Percentiles rank a stretch among this genome's conserved stretches.
These are phyloP conservation scores for Knoxia roxburghii DNA, from an alignment of 257 asterid genomes.

Conservation along the genomic window DNA sequence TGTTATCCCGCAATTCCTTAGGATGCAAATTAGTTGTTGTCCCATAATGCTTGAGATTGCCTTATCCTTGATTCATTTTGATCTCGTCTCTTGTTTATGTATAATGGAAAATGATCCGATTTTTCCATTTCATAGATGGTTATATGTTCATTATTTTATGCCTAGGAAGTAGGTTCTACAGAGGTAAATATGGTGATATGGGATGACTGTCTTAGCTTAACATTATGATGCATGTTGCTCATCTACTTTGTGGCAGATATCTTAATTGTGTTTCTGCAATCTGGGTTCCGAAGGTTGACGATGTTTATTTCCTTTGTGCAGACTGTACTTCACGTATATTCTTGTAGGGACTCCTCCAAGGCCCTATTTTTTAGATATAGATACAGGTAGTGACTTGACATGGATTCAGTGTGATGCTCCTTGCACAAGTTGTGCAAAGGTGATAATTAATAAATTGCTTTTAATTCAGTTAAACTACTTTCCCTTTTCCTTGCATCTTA, in stretches of 20 bases:
- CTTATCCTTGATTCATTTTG: background rate
- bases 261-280: background rate
- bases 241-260: background rate
- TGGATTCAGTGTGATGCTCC: conserved; percentile 96
- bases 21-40: background rate
- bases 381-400: conserved; percentile 78
- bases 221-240: background rate
- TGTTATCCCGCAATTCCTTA: background rate
- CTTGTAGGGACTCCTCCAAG: conserved; percentile 69
- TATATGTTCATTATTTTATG: background rate
- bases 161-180: background rate
- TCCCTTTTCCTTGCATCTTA: background rate
- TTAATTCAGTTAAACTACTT: background rate
- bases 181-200: background rate
- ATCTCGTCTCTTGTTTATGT: background rate
- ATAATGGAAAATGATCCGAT: background rate
- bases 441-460: conserved; percentile 17
- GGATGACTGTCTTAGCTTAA: background rate
- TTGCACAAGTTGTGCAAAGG: conserved; percentile 77
- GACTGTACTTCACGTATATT: conserved; percentile 56
- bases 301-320: conserved; percentile 17
- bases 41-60: background rate
- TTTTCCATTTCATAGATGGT: background rate
- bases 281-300: background rate
- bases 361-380: conserved; percentile 72